These are phyloP conservation scores for Colletotrichum tofieldiae DNA, from an alignment of 2,329 filamentous ascomycete genomes.

Conservation along the genomic window DNA sequence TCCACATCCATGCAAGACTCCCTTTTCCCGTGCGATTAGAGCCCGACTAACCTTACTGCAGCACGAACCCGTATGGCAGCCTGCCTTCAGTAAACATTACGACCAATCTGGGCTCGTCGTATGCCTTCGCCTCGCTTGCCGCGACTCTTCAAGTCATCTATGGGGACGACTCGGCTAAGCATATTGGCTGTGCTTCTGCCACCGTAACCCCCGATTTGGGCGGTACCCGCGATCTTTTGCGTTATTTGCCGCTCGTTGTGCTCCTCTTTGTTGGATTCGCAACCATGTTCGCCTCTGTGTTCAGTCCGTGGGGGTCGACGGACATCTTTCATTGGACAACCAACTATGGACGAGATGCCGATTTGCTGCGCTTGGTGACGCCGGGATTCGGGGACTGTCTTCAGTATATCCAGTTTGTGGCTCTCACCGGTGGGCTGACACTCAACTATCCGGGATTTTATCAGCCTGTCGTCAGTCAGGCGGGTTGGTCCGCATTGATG, in stretches of 20 bases:
- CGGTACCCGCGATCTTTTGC: slow-evolving; percentile 76
- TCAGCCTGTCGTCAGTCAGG: slow-evolving; percentile 90
- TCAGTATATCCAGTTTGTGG: slow-evolving; percentile 95
- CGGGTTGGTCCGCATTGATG: slow-evolving; percentile 89
- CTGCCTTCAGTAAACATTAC: slow-evolving; percentile 82
- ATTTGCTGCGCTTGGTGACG: slow-evolving; percentile 91
- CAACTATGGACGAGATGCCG: slow-evolving; percentile 95
- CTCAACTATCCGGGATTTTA: slow-evolving; percentile 95
- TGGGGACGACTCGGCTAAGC: slow-evolving; percentile 74
- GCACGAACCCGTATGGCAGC: slow-evolving; percentile 50
- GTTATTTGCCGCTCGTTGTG: slow-evolving; percentile 83
- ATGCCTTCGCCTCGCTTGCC: slow-evolving; percentile 87
- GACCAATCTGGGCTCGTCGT: slow-evolving; percentile 84
- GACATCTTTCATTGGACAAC: slow-evolving; percentile 97
- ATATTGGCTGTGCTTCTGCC: slow-evolving; percentile 86
- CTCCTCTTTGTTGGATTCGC: slow-evolving; percentile 86
- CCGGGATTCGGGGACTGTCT: slow-evolving; percentile 97
- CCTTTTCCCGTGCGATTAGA: not conserved
- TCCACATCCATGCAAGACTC: slow-evolving; percentile 55
- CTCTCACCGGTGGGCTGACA: slow-evolving; percentile 88
- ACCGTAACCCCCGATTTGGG: slow-evolving; percentile 89
- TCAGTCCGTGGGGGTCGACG: slow-evolving; percentile 92
- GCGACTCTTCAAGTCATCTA: slow-evolving; percentile 82
- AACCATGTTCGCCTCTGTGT: slow-evolving; percentile 87
- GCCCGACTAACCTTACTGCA: slow-evolving; percentile 14